Conservation (phyloP, 2,329 filamentous ascomycete species). For the Aspergillus hortae region DNA sequence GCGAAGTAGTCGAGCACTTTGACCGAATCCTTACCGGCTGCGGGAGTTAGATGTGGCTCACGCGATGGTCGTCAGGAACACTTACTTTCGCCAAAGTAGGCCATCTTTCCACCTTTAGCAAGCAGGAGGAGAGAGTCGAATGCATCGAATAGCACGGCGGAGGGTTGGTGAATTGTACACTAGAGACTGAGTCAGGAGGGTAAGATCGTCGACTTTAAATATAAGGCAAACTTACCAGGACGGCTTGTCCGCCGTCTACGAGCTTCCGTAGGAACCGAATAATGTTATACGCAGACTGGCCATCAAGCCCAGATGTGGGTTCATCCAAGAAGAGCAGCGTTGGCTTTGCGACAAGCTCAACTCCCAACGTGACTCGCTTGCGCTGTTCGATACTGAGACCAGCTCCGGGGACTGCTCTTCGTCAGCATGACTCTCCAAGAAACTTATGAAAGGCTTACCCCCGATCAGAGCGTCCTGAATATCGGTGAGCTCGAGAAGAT, state of each 20-base stretch:
- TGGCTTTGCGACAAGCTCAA: slow-evolving; percentile 59
- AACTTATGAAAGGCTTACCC: slow-evolving; percentile 18
- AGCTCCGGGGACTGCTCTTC: slow-evolving; percentile 42
- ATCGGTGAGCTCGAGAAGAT: slow-evolving; percentile 61
- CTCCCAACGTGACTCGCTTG: slow-evolving; percentile 60
- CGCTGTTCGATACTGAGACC: slow-evolving; percentile 64
- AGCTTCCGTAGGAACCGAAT: slow-evolving; percentile 65
- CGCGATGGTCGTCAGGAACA: background rate
- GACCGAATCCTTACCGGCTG: slow-evolving; percentile 37
- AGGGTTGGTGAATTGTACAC: slow-evolving; percentile 67
- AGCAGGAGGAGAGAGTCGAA: slow-evolving; percentile 65
- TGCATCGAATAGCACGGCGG: slow-evolving; percentile 61
- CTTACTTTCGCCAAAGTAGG: slow-evolving; percentile 60
- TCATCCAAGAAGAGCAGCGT: slow-evolving; percentile 61
- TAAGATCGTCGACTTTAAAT: background rate
- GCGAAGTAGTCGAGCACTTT: slow-evolving; percentile 48
- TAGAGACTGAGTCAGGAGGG: slow-evolving; percentile 8
- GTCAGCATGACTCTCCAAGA: slow-evolving; percentile 7
- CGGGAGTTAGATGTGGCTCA: background rate
- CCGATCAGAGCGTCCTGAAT: slow-evolving; percentile 64
- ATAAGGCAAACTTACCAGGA: slow-evolving; percentile 46
- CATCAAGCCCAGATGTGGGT: slow-evolving; percentile 62
- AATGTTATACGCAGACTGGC: slow-evolving; percentile 56
- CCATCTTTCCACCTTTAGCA: slow-evolving; percentile 61
- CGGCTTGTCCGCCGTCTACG: slow-evolving; percentile 63